Base-by-base conservation (phyloP, 2,329 filamentous ascomycete genomes). In the Colletotrichum shisoi region DNA sequence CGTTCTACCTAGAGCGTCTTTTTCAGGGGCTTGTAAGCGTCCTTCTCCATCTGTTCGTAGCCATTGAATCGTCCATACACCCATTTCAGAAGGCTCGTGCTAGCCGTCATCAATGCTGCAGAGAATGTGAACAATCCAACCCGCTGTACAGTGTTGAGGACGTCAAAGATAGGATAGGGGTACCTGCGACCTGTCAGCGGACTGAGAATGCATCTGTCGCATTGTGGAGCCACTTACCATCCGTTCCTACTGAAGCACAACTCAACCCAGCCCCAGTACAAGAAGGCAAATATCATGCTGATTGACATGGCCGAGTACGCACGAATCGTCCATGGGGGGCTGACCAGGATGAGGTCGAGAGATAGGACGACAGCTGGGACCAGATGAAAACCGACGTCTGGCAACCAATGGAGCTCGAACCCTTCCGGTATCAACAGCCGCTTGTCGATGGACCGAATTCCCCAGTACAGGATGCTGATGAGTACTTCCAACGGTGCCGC, bases 161-260 rank as follows among this genome's bases (percentile, higher is more conserved):
- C 75, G 9, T 83, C 88, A 70, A 97, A 94, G 31, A 97, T 84
- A 1, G 94, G 93, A 76, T 97, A 97, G 0, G 93, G 93, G 72
- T 96, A 96, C 82, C 89, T 91, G 59, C 48, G 44, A 11, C 31
- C 39, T 15, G 64, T 72, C 54, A 72, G 61, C 44, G 34, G 49
- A 49, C 71, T 77, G 82, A n/a, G 4, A 52, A 24, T 39, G 21
- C 15, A 19, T 34, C 49, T 19, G 34, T 12, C 24, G 8, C 31
- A 13, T 13, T 17, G 31, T 1, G 15, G 17, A 27, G 39, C 51
- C 24, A 34, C 40, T 78, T 74, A 88, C 86, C 82, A 86, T 73
- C 89, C 87, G 72, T 93, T 93, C 67, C 85, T 80, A 51, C 81
- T 82, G 72, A 86, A 91, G 79, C 90, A 93, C 27, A 87, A 82